Evolutionary conservation across 1,139 yeast genomes (phyloP), one percentile per base, ranked within the genome.

Genomic region (Suhomyces coccinellae): DNA sequence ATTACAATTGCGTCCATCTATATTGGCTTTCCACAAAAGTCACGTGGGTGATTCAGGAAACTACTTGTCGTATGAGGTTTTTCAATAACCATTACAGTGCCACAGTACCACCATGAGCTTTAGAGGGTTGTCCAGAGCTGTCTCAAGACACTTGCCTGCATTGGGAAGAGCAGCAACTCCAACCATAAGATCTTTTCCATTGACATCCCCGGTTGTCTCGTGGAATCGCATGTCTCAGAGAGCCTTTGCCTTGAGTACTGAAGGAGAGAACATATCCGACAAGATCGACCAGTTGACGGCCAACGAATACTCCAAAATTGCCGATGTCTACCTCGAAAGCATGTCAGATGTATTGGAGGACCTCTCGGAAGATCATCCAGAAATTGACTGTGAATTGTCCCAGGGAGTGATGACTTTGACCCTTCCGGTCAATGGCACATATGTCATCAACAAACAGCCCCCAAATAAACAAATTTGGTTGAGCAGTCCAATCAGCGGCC

Each of bases 401-500:
- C 91, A 86, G 49, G 97, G 97, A 3, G 96, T 90, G 11, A 67
- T 90, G 69, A 83, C 91, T 3, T 64, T 90, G 49, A 76, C 73
- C 3, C 61, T 86, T 29, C 87, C 89, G 2, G 77, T 81, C 2
- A 68, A 73, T 31, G 97, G 97, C 2, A 80, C 91, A 2, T 90
- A 90, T 62, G 95, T 90, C 29, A 83, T 91, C 55, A 91, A 90
- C 69, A 88, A 88, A 61, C 97, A 91, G 66, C 97, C 97, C 1
- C 96, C 97, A 2, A 90, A 88, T 65, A 85, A 85, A 64, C 98
- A 90, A 63, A 84, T 90, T 34, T 90, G 98, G 98, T 75, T 89
- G 44, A 82, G 95, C 49, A 86, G 95, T 33, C 98, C 98, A 0
- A 59, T 87, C 5, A 86, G 95, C n/a, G 98, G 98, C 0, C 98